Evolutionary conservation across 2,329 filamentous ascomycete genomes (phyloP), one percentile per base, ranked within the genome.

Genomic region (Lasiodiplodia gonubiensis): DNA sequence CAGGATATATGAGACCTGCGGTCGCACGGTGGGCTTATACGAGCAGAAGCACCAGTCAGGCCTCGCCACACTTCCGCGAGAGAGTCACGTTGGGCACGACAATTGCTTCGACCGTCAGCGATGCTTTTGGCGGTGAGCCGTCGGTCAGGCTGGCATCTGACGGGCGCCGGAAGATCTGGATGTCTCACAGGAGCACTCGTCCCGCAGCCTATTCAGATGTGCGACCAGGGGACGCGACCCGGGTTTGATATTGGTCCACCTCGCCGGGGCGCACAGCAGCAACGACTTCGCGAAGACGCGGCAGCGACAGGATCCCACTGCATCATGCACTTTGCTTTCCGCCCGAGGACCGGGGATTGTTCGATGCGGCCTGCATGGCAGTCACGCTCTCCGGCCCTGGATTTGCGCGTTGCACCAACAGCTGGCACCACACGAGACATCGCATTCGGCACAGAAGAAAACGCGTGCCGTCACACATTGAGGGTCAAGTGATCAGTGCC

Each of bases 381-480:
- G 49, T 33, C 16, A 18, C 52, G 35, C 51, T 46, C 63, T 53
- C 51, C 27, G 52, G 48, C 64, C 64, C 30, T 49, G 64, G 52
- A 42, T 37, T 35, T 65, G 30, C 46, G 23, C 42, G 64, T 55
- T 51, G 54, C 64, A 66, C 52, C 52, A 49, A 37, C 52, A 25
- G 64, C 53, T 66, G 64, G 64, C 64, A 66, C 64, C 64, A 66
- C 64, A 66, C 64, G 64, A 66, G 64, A 55, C 53, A 57, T 66
- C 64, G 64, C 52, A 57, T 66, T 66, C 64, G 53, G 42, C 64
- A 57, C 64, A 66, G 53, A 66, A 63, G 59, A 63, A 61, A 61
- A 39, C 53, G 46, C 42, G 59, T 66, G 64, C 52, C 64, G 64
- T 66, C 64, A 57, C 64, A 66, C 64, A 59, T 66, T 66, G 53